Conservation (phyloP, 371 early-diverging fungal genomes). For the Apophysomyces sp. region DNA sequence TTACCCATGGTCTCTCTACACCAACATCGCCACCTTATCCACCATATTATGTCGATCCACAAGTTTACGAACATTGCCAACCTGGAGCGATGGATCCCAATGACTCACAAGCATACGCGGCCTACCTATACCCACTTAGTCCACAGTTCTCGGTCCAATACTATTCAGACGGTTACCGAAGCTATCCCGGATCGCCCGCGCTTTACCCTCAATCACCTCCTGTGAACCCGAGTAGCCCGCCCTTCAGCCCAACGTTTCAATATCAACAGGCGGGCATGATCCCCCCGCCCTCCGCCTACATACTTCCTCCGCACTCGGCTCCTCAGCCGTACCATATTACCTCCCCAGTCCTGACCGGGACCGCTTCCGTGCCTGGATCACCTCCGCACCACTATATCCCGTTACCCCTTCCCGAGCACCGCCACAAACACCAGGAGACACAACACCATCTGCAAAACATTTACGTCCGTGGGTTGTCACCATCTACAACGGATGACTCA, state of each 20-base stretch:
- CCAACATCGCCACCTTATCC: conserved; percentile 44
- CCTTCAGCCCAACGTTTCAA: conserved; percentile 38
- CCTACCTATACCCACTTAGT: conserved; percentile 46
- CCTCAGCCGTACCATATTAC: conserved; percentile 41
- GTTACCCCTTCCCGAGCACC: conserved; percentile 13
- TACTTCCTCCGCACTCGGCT: conserved; percentile 34
- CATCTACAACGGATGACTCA: conserved; percentile 70
- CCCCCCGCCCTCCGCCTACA: conserved; percentile 40
- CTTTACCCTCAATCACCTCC: conserved; percentile 38
- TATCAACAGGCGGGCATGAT: conserved; percentile 32
- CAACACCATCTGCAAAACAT: conserved; percentile 61
- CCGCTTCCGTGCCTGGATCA: conserved; percentile 33
- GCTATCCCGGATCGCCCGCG: conserved; percentile 47
- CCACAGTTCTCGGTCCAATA: conserved; percentile 49
- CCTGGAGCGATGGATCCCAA: conserved; percentile 17
- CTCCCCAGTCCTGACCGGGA: conserved; percentile 44
- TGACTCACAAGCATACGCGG: conserved; percentile 18
- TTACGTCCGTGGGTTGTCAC: conserved; percentile 81
- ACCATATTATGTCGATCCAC: conserved; percentile 26
- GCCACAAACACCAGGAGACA: conserved; percentile 11
- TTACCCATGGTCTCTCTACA: conserved; percentile 1
- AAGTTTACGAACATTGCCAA: neutral
- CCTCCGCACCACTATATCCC: conserved; percentile 33
- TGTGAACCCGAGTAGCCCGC: conserved; percentile 31
- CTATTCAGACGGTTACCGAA: conserved; percentile 46